Percentiles rank a stretch among this genome's conserved stretches.
Conservation (phyloP, 768 basidiomycete species). For the Lactifluus pinguis region DNA sequence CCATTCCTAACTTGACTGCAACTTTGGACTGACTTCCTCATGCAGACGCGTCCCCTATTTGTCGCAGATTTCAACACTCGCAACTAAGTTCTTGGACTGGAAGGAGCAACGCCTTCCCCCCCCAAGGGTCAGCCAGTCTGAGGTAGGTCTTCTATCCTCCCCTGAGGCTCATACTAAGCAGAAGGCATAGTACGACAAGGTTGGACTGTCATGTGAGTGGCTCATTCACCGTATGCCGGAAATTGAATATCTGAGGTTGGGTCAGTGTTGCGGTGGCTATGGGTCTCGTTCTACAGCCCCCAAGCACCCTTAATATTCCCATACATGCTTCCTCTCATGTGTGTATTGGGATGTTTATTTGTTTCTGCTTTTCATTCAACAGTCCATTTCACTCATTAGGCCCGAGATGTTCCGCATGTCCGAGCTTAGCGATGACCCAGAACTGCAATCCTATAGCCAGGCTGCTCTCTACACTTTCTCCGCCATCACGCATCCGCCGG, state of each 20-base stretch:
- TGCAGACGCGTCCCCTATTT: conserved; percentile 48
- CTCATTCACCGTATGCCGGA: background rate
- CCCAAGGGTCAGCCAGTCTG: conserved; percentile 77
- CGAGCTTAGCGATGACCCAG: conserved; percentile 78
- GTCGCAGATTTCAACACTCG: conserved; percentile 45
- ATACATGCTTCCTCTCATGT: conserved; percentile 72
- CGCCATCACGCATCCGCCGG: conserved; percentile 62
- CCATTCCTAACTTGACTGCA: background rate
- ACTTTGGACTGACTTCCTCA: background rate
- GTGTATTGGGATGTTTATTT: conserved; percentile 26
- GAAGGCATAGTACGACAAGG: conserved; percentile 65
- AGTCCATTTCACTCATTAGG: conserved; percentile 32
- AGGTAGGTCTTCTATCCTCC: conserved; percentile 31
- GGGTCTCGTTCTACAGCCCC: conserved; percentile 64
- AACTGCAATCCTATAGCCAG: conserved; percentile 73
- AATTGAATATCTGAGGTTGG: conserved; percentile 11
- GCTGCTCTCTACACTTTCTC: conserved; percentile 77
- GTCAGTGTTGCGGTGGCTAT: conserved; percentile 73
- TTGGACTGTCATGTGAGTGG: conserved; percentile 68
- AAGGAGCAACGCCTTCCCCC: conserved; percentile 72
- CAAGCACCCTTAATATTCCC: conserved; percentile 71
- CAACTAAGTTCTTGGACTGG: conserved; percentile 55
- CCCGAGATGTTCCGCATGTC: conserved; percentile 86
- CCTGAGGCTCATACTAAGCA: conserved; percentile 2
- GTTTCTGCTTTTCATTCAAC: background rate